Evolutionary conservation across 495 filamentous ascomycete species (phyloP), one percentile per base, ranked within the genome.

Genomic region (Daldinia decipiens): DNA sequence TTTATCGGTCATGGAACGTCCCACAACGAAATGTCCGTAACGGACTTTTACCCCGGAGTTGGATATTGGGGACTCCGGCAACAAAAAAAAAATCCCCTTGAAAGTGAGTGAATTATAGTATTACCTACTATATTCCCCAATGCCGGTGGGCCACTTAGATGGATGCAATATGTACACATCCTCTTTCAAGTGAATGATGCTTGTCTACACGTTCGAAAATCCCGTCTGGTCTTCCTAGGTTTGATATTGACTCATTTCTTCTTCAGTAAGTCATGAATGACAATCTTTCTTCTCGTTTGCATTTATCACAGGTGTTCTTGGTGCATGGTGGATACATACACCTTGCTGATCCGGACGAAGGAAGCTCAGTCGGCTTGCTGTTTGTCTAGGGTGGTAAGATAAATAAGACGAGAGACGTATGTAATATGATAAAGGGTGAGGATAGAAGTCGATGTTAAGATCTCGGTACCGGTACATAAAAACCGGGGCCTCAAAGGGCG

Each of bases 31-130:
- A 73, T 50, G 61, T 60, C 53, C 64, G 36, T n/a, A n/a, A 51
- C 51, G 47, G 55, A 56, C 60, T 47, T 47, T 59, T 59, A 24
- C 32, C 43, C 57, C 70, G 65, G 70, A 68, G 65, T 65, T 73
- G 32, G 51, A 62, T 54, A 68, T 68, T 73, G 70, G 70, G 70
- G 70, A 73, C 39, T 73, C 70, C 70, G 70, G 70, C 32, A 68
- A 68, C 67, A 68, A 39, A 1, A 27, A 2, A 65, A n/a, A n/a
- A n/a, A n/a, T n/a, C n/a, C n/a, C n/a, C n/a, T n/a, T 65, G 47
- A 17, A 52, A 51, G 45, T 61, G 29, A 59, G 54, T 55, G 36
- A 57, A 62, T 63, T 67, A 56, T 45, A 36, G 21, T 31, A 27
- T 17, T 38, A 13, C 13, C 47, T 36, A 17, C 13, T 34, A 34